Evolutionary conservation across 345 rosid genomes (phyloP).

Genomic region (Arabidopsis thaliana): TAIR10.1 NC_003075.7:2328001-2328500

Average conservation of each 20-base stretch:
- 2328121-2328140: conserved; percentile 4
- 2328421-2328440: too few species aligned
- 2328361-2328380: background rate
- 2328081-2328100: conserved; percentile 16
- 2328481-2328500: background rate
- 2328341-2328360: background rate
- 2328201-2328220: background rate
- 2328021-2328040: background rate
- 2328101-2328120: conserved; percentile 26
- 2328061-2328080: background rate
- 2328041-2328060: background rate
- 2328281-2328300: background rate
- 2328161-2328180: background rate
- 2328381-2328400: background rate
- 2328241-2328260: background rate
- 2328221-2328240: conserved; percentile 15
- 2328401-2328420: too few species aligned
- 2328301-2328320: too few species aligned
- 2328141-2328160: conserved; percentile 5
- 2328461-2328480: background rate
- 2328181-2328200: background rate
- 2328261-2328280: background rate
- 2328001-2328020: background rate
- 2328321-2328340: background rate
- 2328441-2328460: background rate